Evolutionary conservation across 306 rosid species (phyloP).

Genomic region (Medicago arabica): DNA sequence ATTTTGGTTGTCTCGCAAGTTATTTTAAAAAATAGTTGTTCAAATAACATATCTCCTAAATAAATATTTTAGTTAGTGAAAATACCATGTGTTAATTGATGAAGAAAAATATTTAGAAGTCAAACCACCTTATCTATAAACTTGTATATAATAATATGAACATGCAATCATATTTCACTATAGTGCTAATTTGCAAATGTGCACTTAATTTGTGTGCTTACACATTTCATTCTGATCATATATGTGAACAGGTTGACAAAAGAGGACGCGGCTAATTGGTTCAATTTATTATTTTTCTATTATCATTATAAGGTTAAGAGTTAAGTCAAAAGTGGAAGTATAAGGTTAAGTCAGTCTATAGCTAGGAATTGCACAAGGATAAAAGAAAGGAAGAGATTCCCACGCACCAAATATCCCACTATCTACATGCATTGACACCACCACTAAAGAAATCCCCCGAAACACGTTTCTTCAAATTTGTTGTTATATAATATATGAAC

Average conservation of each 20-base stretch:
- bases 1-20: too few species aligned
- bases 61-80: too few species aligned
- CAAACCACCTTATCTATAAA: background rate
- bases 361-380: background rate
- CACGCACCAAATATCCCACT: conserved; percentile 37
- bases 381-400: conserved; percentile 26
- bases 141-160: background rate
- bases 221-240: background rate
- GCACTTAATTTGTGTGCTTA: background rate
- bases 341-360: background rate
- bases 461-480: conserved; percentile 38
- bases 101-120: background rate
- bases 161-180: background rate
- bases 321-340: conserved; percentile 14
- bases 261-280: background rate
- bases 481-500: background rate
- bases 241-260: conserved; percentile 4
- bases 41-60: too few species aligned
- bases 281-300: background rate
- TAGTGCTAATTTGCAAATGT: background rate
- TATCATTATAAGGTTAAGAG: background rate
- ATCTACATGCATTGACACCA: conserved; percentile 24
- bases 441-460: conserved; percentile 43
- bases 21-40: too few species aligned
- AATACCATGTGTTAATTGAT: background rate